Conservation (phyloP, 2,329 filamentous ascomycete genomes). For the Fusarium begoniae region DNA sequence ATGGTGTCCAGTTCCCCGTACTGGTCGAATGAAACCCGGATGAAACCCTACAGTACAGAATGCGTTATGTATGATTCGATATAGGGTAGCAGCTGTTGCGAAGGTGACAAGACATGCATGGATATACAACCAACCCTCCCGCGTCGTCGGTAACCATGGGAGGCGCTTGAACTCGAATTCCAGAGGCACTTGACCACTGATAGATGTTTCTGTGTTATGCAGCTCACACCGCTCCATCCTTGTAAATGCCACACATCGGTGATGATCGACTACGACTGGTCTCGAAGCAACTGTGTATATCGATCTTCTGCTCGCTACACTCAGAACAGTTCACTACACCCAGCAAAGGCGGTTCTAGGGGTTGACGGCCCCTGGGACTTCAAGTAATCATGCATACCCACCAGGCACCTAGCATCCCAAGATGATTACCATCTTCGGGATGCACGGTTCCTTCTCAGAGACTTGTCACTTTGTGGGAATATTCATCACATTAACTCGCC, state of each 20-base stretch:
- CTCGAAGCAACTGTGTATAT: constrained; percentile 17
- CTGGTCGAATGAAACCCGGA: background rate
- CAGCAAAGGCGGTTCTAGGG: background rate
- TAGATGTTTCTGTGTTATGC: constrained; percentile 1
- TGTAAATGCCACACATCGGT: background rate
- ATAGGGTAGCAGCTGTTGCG: constrained; percentile 12
- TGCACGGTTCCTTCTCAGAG: constrained; percentile 1
- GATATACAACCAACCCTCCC: constrained; percentile 1
- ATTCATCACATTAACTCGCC: background rate
- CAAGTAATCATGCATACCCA: background rate
- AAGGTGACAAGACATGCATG: background rate
- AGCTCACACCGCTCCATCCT: constrained; percentile 17
- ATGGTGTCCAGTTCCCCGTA: background rate
- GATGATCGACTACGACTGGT: background rate
- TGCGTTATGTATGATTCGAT: background rate
- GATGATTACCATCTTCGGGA: background rate
- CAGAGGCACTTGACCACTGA: background rate
- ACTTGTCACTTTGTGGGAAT: background rate
- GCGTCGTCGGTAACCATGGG: background rate
- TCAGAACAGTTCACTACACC: background rate
- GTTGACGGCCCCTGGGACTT: background rate
- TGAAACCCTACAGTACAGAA: background rate
- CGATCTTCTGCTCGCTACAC: background rate
- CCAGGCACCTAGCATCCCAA: background rate
- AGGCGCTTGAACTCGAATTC: background rate